Evolutionary conservation across 164 flowering plant genomes (phyloP).

Genomic region (Annona squamosa): DNA sequence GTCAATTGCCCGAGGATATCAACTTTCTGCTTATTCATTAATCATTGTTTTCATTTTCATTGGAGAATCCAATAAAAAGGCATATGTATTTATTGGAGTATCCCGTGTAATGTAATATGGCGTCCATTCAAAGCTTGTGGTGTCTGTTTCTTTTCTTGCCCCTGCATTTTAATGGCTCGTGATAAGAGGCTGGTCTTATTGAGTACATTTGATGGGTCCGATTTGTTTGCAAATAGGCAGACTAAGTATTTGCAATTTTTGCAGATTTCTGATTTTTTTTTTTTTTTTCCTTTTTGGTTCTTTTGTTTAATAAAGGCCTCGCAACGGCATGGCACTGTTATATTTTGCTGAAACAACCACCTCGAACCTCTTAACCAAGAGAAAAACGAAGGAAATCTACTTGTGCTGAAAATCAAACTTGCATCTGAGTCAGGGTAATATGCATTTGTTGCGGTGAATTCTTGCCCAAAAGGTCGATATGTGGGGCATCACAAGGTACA

Average conservation of each 20-base stretch:
- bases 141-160: neutral
- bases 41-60: neutral
- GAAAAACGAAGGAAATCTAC: too few relatives aligned
- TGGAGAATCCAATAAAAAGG: neutral
- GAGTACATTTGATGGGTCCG: neutral
- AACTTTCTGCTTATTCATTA: constrained; percentile 1
- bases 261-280: neutral
- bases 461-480: too few relatives aligned
- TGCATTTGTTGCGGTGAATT: too few relatives aligned
- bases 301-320: too few relatives aligned
- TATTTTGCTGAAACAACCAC: too few relatives aligned
- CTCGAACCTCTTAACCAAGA: too few relatives aligned
- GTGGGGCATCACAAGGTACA: too few relatives aligned
- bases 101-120: neutral
- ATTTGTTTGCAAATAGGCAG: too few relatives aligned
- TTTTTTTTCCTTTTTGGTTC: too few relatives aligned
- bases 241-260: neutral
- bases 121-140: neutral
- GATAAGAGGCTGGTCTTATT: neutral
- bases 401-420: too few relatives aligned
- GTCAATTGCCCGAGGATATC: neutral
- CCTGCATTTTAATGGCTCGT: neutral
- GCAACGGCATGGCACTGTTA: too few relatives aligned
- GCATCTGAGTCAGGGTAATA: too few relatives aligned
- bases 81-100: neutral